Evolutionary conservation across 2,329 filamentous ascomycete species (phyloP).

Genomic region (Paecilomyces sp.): DNA sequence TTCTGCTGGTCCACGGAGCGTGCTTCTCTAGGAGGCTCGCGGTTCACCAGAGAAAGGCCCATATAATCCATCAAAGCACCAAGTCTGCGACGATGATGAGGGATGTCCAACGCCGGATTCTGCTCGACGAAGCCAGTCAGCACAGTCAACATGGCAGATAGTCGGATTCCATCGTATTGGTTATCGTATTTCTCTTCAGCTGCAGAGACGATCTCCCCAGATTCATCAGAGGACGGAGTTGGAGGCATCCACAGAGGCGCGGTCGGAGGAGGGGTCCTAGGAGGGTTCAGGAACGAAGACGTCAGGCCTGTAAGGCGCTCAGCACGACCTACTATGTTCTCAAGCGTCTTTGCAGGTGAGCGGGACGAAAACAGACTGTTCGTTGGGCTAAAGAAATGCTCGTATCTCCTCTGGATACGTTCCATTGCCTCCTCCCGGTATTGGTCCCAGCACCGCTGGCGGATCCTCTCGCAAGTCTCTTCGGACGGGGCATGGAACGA

Average conservation of each 20-base stretch:
- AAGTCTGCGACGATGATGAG: constrained; percentile 10
- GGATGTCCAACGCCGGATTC: constrained; percentile 12
- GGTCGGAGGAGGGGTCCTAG: constrained; percentile 1
- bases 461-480: constrained; percentile 13
- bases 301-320: not conserved
- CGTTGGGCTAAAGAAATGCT: constrained; percentile 12
- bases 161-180: not conserved
- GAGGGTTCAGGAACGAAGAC: not conserved
- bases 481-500: constrained; percentile 12
- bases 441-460: constrained; percentile 8
- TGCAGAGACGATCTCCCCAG: not conserved
- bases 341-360: constrained; percentile 3
- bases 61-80: constrained; percentile 9
- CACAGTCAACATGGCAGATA: not conserved
- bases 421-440: constrained; percentile 6
- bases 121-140: constrained; percentile 7
- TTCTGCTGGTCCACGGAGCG: not conserved
- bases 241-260: not conserved
- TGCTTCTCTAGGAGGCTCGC: constrained; percentile 4
- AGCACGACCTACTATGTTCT: constrained; percentile 4
- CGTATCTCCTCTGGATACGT: constrained; percentile 7
- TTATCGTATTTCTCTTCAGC: not conserved
- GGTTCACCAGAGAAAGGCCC: constrained; percentile 2
- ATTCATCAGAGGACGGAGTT: not conserved
- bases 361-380: not conserved